Conservation (phyloP, 352 stramenopile species). For the Thalassiosira hispida region DNA sequence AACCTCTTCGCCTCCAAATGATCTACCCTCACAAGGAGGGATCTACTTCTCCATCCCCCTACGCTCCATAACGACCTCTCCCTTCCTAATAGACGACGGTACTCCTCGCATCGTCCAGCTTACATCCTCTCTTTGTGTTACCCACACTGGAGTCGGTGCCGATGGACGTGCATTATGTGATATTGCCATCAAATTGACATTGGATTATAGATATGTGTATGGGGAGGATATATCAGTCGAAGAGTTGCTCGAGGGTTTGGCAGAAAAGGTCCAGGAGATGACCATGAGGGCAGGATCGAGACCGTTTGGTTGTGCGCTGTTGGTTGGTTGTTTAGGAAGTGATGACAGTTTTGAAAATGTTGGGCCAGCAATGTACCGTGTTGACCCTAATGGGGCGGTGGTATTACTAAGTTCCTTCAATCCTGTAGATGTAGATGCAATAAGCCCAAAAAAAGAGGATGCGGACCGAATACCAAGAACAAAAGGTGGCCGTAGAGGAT, state of each 20-base stretch:
- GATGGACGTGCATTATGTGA: conserved; percentile 74
- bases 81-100: conserved; percentile 75
- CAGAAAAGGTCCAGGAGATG: conserved; percentile 76
- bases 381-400: conserved; percentile 67
- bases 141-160: conserved; percentile 72
- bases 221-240: conserved; percentile 68
- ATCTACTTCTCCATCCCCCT: conserved; percentile 53
- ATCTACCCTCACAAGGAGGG: conserved; percentile 17
- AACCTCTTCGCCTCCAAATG: neutral
- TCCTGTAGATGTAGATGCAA: conserved; percentile 15
- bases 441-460: conserved; percentile 6
- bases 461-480: neutral
- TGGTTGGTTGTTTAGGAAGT: conserved; percentile 63
- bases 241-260: conserved; percentile 72
- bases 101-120: conserved; percentile 65
- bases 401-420: conserved; percentile 33
- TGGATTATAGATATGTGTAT: conserved; percentile 79
- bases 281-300: conserved; percentile 75
- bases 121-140: conserved; percentile 60
- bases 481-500: conserved; percentile 13
- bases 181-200: conserved; percentile 62
- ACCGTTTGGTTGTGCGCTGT: conserved; percentile 74
- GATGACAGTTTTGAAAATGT: conserved; percentile 2
- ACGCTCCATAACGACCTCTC: conserved; percentile 40
- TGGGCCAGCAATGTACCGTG: conserved; percentile 49